Evolutionary conservation across 495 filamentous ascomycete genomes (phyloP).

Genomic region (Emericellopsis terricola): DNA sequence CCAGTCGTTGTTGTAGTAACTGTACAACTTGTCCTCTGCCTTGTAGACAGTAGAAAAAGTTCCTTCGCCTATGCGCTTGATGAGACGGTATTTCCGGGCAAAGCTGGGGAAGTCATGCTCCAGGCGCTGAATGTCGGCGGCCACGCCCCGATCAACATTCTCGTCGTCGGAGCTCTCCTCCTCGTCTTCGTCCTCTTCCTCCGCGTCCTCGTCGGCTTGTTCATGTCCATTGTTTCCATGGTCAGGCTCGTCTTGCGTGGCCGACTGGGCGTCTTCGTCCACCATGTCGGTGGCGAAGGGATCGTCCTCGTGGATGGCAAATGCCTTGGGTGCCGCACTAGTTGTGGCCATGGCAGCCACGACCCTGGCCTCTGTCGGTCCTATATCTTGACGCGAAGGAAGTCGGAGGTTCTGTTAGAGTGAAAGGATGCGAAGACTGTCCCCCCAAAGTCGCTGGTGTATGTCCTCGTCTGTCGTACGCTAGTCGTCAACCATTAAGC

Average conservation of each 20-base stretch:
- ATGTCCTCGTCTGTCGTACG: no score
- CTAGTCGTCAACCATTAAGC: no score
- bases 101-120: slow-evolving; percentile 72
- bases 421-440: no score
- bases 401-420: not conserved
- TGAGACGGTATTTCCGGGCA: slow-evolving; percentile 62
- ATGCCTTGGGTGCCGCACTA: slow-evolving; percentile 7
- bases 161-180: slow-evolving; percentile 40
- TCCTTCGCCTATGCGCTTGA: slow-evolving; percentile 97
- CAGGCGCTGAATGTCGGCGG: slow-evolving; percentile 73
- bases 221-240: slow-evolving; percentile 11
- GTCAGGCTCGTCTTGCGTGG: slow-evolving; percentile 4
- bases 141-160: slow-evolving; percentile 51
- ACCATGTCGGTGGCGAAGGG: slow-evolving; percentile 17
- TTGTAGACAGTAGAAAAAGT: slow-evolving; percentile 99
- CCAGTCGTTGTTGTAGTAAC: slow-evolving; percentile 74
- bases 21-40: slow-evolving; percentile 85
- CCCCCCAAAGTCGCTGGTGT: no score
- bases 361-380: no score
- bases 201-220: slow-evolving; percentile 17
- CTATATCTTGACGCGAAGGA: not conserved
- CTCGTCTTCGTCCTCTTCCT: slow-evolving; percentile 24
- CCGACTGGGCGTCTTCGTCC: slow-evolving; percentile 13
- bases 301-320: slow-evolving; percentile 22
- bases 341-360: slow-evolving; percentile 1